Base-by-base conservation (phyloP, 306 rosid species). In the Alnus glutinosa region DNA sequence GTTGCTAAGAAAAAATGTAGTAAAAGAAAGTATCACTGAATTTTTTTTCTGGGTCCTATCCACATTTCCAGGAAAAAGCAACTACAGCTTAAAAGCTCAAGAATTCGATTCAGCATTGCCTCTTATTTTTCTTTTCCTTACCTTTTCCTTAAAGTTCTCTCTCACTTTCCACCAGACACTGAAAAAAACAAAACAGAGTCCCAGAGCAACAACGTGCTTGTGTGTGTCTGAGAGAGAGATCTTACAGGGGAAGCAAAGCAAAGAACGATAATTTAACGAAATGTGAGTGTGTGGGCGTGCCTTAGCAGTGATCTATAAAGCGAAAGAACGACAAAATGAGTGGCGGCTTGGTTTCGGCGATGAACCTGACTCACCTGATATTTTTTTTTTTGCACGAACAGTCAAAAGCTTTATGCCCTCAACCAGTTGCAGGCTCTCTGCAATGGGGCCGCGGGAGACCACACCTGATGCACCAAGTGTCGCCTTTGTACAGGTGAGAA, bases 21-120 rank as follows among this genome's bases (percentile, higher is more conserved):
- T 67, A 59, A 75, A 82, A 62, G 81, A 80, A 84, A 86, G 54
- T 52, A 55, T 16, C 7, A 59, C 4, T 8, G 37, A 23, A 12
- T 32, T 44, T 74, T n/a, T 18, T 74, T 69, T 14, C 16, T 37
- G 50, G 28, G 71, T 66, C 47, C 44, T 0, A 66, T 34, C 34
- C 67, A 55, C n/a, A 34, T 34, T 14, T 39, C 23, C 42, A 34
- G 7, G 55, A 50, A 52, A 19, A 37, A 54, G 51, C 34, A 50
- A 34, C 9, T 34, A 42, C 13, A 54, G 36, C 50, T 57, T 3
- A 42, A 57, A 44, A 55, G 54, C 51, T 16, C 50, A 70, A 61
- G 72, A 79, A 47, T 72, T 42, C 9, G 54, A 48, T 34, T 48
- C 52, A 58, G 37, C 66, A n/a, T n/a, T 59, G 49, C 77, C 46